Base-by-base conservation (phyloP, 345 rosid genomes). In the Camelina hispida region DNA sequence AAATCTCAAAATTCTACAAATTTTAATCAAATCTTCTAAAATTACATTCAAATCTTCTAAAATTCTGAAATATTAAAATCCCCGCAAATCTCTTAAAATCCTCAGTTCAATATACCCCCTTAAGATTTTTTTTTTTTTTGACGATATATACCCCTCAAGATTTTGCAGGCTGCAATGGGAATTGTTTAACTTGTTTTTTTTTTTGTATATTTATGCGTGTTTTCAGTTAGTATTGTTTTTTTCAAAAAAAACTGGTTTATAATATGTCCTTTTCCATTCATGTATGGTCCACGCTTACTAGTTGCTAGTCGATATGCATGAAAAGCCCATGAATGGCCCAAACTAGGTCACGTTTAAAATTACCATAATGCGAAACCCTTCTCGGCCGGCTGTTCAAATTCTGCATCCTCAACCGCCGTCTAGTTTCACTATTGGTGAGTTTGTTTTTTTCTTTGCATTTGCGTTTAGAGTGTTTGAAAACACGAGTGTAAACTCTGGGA, bases 141-240 rank as follows among this genome's bases (percentile, higher is more conserved):
- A n/a, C n/a, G n/a, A n/a, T n/a, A n/a, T n/a, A n/a, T n/a, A n/a
- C n/a, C n/a, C n/a, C n/a, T n/a, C n/a, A 62, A 62, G 56, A 54
- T 53, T 62, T 73, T 63, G 63, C 15, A 7, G 12, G 70, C 52
- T 3, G 55, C 6, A 42, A 42, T 42, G 46, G 42, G 46, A 63
- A 43, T 61, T 32, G 35, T 47, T 63, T 63, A 72, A 72, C 70
- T 62, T 9, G 4, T 20, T 64, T 63, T 73, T 54, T 73, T 6
- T 34, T 28, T 7, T 34, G 77, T 73, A 40, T 42, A 68, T 38
- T 38, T 9, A 60, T 38, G 12, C 20, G 62, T 57, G 62, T 57
- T 57, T 30, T n/a, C 7, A 5, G 1, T 46, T 16, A n/a, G n/a
- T n/a, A 54, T 25, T 30, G 2, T 37, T 2, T 20, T 20, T 20